phyloP scores from a whole-genome alignment of 805 yeast genomes.

The Saitoella complicata region DNA sequence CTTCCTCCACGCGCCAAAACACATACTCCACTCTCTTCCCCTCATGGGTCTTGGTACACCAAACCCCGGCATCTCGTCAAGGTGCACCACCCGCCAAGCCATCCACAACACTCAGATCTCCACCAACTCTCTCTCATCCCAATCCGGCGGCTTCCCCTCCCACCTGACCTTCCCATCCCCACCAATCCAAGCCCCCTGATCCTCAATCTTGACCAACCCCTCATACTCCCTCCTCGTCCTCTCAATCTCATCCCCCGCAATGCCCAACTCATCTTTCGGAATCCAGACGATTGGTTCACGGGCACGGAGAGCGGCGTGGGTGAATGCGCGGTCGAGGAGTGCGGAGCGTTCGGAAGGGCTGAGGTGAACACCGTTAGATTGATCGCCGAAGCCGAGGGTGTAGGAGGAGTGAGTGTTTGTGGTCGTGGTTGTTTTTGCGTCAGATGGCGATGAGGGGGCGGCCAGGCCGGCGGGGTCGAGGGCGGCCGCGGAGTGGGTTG shows the following conservation, averaged over 20 bases:
- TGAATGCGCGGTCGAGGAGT: conserved; percentile 17
- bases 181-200: too few species aligned
- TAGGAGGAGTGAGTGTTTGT: conserved; percentile 8
- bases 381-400: conserved; percentile 17
- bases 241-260: conserved; percentile 21
- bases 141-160: too few species aligned
- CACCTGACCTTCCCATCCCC: background rate
- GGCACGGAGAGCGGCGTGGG: conserved; percentile 19
- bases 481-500: background rate
- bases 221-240: conserved; percentile 15
- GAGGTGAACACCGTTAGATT: conserved; percentile 15
- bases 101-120: too few species aligned
- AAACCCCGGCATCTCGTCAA: too few species aligned
- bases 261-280: conserved; percentile 26
- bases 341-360: conserved; percentile 14
- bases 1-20: too few species aligned
- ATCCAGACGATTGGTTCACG: conserved; percentile 27
- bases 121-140: too few species aligned
- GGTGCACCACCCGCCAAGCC: too few species aligned
- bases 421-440: too few species aligned
- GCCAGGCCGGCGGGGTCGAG: too few species aligned
- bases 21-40: too few species aligned
- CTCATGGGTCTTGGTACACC: too few species aligned
- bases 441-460: conserved; percentile 1
- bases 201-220: background rate